Evolutionary conservation across 805 yeast genomes (phyloP).

Genomic region (Saturnispora diversa): DNA sequence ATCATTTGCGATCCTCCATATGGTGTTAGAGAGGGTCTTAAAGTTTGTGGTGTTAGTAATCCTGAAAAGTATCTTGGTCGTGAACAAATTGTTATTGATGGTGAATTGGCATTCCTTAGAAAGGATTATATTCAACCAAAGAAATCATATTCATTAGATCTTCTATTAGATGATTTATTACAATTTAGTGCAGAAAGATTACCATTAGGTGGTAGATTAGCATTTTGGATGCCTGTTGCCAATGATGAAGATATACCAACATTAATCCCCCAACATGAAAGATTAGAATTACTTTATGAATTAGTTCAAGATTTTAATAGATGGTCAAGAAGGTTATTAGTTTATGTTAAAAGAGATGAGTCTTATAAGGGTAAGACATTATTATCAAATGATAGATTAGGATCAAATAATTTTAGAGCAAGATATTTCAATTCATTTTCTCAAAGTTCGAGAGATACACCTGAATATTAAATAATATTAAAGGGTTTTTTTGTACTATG

Average conservation of each 20-base stretch:
- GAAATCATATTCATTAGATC: constrained; percentile 76
- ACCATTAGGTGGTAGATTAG: constrained; percentile 68
- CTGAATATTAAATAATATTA: constrained; percentile 7
- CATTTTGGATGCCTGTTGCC: constrained; percentile 98
- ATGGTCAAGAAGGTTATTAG: constrained; percentile 86
- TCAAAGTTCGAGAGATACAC: constrained; percentile 9
- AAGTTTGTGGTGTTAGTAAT: constrained; percentile 77
- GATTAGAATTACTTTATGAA: constrained; percentile 59
- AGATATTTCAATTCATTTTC: constrained; percentile 64
- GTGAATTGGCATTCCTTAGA: constrained; percentile 66
- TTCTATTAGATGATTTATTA: constrained; percentile 69
- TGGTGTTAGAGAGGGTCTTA: constrained; percentile 92
- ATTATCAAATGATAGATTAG: constrained; percentile 37
- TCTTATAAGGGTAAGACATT: constrained; percentile 42
- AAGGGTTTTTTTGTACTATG: too few relatives aligned
- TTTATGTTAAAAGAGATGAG: constrained; percentile 58
- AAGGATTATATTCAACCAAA: constrained; percentile 88
- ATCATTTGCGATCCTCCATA: constrained; percentile 97
- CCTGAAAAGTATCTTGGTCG: constrained; percentile 57
- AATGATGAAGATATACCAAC: constrained; percentile 61
- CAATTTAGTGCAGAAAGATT: constrained; percentile 64
- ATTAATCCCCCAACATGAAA: constrained; percentile 70
- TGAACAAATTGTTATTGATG: constrained; percentile 67
- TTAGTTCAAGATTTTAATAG: constrained; percentile 84
- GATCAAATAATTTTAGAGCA: constrained; percentile 58